Percentiles rank a stretch among this genome's conserved stretches.
Conservation (phyloP, 768 basidiomycete species). For the Auriculariales sp. region DNA sequence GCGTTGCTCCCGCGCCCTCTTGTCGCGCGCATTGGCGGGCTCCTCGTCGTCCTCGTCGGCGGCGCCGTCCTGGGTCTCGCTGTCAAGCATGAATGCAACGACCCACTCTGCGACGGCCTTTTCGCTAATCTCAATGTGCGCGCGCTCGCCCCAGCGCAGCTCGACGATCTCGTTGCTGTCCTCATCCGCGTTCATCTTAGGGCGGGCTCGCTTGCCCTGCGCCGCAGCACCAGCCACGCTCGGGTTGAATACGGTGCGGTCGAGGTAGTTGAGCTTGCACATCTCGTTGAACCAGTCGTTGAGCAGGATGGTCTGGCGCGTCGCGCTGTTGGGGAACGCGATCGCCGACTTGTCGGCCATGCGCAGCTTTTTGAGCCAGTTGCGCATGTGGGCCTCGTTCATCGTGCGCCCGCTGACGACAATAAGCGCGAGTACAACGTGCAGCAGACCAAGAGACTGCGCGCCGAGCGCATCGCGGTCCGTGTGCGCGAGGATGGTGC, state of each 20-base stretch:
- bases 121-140: conserved; percentile 76
- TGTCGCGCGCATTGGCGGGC: conserved; percentile 4
- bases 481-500: conserved; percentile 65
- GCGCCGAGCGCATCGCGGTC: conserved; percentile 45
- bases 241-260: conserved; percentile 22
- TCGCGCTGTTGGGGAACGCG: conserved; percentile 34
- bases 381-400: conserved; percentile 62
- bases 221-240: not conserved
- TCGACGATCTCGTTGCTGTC: conserved; percentile 35
- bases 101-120: conserved; percentile 58
- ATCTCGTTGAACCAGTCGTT: conserved; percentile 54
- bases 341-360: conserved; percentile 36
- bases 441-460: conserved; percentile 49
- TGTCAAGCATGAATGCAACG: conserved; percentile 56
- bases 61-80: conserved; percentile 18
- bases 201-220: not conserved
- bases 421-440: conserved; percentile 70
- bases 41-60: conserved; percentile 19
- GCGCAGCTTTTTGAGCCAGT: conserved; percentile 52
- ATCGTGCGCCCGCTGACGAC: conserved; percentile 68
- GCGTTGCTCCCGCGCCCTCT: not conserved
- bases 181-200: conserved; percentile 13
- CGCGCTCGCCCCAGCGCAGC: conserved; percentile 79
- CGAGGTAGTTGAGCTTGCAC: conserved; percentile 63
- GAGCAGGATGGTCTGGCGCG: conserved; percentile 36